Base-by-base conservation (phyloP, 2,329 filamentous ascomycete genomes). In the Amphichorda felina region DNA sequence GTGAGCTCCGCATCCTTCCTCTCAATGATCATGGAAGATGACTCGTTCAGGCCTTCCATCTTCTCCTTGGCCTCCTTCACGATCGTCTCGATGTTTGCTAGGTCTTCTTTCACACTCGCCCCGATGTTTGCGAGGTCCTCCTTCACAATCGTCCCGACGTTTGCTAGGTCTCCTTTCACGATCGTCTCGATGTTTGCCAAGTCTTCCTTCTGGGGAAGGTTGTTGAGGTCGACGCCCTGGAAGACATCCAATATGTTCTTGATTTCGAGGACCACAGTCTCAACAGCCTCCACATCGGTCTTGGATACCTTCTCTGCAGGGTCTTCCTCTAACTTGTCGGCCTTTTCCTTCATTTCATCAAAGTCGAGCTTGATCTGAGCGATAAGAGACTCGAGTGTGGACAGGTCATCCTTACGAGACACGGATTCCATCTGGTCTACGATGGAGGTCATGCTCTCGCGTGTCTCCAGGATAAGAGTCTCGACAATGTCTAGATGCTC, bases 21-120 rank as follows among this genome's bases (percentile, higher is more conserved):
- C 36, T 91, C 85, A 31, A 91, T 80, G 1, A 82, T 80, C 57
- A 85, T 85, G 2, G 77, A 76, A 13, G 80, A 86, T 17, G 82
- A 65, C 30, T 84, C 79, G 32, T 82, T 77, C 37, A 88, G 79
- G 3, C 66, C 60, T 24, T 80, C 72, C 14, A 79, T 59, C 43
- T 68, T 76, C 45, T 82, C 80, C 43, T 81, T 79, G 52, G 83
- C 76, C 31, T 84, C 79, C 42, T 74, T 79, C 43, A 91, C 64
- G 41, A 82, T 67, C 29, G 74, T 71, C 36, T 76, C 71, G n/a
- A 88, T 62, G 32, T 74, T 28, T 7, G 82, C 76, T 35, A 70
- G 81, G n/a, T n/a, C n/a, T n/a, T n/a, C n/a, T n/a, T n/a, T n/a
- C n/a, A 96, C 80, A 38, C 80, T 79, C 40, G 89, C 80, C 11